Evolutionary conservation across 352 stramenopile species (phyloP).

Genomic region (Globisporangium yorkense): DNA sequence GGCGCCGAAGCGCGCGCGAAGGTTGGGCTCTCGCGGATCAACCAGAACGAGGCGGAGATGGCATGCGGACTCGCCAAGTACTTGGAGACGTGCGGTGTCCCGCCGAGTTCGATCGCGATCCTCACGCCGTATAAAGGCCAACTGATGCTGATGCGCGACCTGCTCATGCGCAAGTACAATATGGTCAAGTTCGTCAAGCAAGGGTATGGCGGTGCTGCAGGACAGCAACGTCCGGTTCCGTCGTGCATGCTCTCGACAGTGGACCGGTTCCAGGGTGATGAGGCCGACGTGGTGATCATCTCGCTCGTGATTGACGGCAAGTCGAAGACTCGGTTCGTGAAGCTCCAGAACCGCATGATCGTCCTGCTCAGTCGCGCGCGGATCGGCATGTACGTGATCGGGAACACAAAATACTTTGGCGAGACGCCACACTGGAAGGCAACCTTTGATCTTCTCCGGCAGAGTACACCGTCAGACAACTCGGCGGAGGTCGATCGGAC

Average conservation of each 20-base stretch:
- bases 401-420: slow-evolving; percentile 79
- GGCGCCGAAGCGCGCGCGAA: slow-evolving; percentile 50
- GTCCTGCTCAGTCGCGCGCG: slow-evolving; percentile 82
- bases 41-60: slow-evolving; percentile 73
- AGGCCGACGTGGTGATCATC: slow-evolving; percentile 85
- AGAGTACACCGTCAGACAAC: slow-evolving; percentile 37
- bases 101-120: slow-evolving; percentile 67
- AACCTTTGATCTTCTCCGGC: slow-evolving; percentile 53
- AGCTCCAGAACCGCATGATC: slow-evolving; percentile 87
- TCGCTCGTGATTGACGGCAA: slow-evolving; percentile 88
- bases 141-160: slow-evolving; percentile 78
- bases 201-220: slow-evolving; percentile 18
- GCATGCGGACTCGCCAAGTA: slow-evolving; percentile 70
- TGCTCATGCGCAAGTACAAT: slow-evolving; percentile 42
- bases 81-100: slow-evolving; percentile 69
- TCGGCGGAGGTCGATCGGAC: slow-evolving; percentile 7
- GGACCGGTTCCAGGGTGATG: slow-evolving; percentile 88
- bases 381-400: slow-evolving; percentile 82
- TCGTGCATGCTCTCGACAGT: slow-evolving; percentile 77
- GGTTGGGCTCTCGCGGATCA: slow-evolving; percentile 75
- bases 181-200: slow-evolving; percentile 17
- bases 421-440: slow-evolving; percentile 71
- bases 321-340: slow-evolving; percentile 84
- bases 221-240: slow-evolving; percentile 16
- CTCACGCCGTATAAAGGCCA: slow-evolving; percentile 89